Evolutionary conservation across 2,329 filamentous ascomycete genomes (phyloP).

Genomic region (Dactylonectria macrodidyma): DNA sequence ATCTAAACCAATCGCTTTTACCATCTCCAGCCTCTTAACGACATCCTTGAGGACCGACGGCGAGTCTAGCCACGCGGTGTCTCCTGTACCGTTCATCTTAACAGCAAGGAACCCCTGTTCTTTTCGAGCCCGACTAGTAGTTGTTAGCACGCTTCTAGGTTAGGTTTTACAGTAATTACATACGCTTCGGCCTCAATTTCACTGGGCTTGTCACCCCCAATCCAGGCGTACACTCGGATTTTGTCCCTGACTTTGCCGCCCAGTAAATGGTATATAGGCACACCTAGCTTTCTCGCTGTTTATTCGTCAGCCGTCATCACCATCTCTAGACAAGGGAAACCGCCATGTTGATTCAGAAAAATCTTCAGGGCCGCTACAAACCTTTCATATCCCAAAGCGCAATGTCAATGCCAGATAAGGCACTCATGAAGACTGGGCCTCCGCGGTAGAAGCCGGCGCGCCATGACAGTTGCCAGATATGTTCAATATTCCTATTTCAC

Average conservation of each 20-base stretch:
- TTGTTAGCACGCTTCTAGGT: conserved; percentile 1
- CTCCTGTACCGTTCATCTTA: conserved; percentile 87
- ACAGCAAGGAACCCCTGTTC: conserved; percentile 76
- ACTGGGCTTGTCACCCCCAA: conserved; percentile 79
- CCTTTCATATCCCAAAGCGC: conserved; percentile 84
- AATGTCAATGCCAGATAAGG: conserved; percentile 83
- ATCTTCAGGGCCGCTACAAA: conserved; percentile 21
- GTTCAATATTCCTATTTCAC: conserved; percentile 77
- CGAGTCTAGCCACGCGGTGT: conserved; percentile 83
- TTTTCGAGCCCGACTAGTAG: conserved; percentile 63
- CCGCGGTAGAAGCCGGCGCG: conserved; percentile 82
- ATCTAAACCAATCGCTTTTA: conserved; percentile 80
- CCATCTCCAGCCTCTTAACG: conserved; percentile 77
- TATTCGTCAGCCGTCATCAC: not conserved
- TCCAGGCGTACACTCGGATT: conserved; percentile 83
- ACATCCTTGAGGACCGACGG: conserved; percentile 74
- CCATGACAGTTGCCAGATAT: conserved; percentile 84
- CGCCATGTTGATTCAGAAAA: no score
- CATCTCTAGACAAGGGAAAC: rapidly evolving
- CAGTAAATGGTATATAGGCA: conserved; percentile 81
- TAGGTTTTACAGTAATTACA: conserved; percentile 40
- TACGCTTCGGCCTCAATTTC: conserved; percentile 77
- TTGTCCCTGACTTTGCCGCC: conserved; percentile 82
- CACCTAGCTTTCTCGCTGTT: conserved; percentile 63
- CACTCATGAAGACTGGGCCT: conserved; percentile 86